Base-by-base conservation (phyloP, 495 filamentous ascomycete species). In the Mycothermus thermophilus region DNA sequence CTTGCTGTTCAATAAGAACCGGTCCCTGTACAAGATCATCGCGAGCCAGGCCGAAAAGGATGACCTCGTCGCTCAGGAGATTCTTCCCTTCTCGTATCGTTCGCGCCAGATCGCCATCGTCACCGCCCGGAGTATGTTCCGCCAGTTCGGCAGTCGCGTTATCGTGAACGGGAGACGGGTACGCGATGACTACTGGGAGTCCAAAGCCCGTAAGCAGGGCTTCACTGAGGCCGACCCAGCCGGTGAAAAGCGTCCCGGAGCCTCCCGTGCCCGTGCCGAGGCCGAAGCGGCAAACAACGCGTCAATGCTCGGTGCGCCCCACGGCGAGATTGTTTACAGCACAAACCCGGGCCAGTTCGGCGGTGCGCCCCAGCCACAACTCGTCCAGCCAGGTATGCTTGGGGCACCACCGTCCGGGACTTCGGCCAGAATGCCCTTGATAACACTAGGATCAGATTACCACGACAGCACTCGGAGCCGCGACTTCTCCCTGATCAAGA, bases 41-140 rank as follows among this genome's bases (percentile, higher is more conserved):
- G 90, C 92, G 17, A 87, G 77, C 12, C 90, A 99, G 58, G 61
- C 77, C 4, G 90, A 99, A 58, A 99, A 96, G 62, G 90, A 96
- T 48, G 85, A 96, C 54, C 63, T 99, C 5, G 95, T 99, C 23
- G 66, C 77, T 37, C 85, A 96, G 58, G 90, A 95, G 48, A 86
- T 96, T 34, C 62, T 99, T 19, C 92, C 92, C 0, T 99, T 96
- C 58, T 96, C 90, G 15, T 99, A 99, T 49, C 75, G 92, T 14
- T 99, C 90, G 5, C 79, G 90, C 26, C 90, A 99, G 59, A 99
- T 96, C 40, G 92, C 90, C 17, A 96, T 99, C 38, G 90, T 99
- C 19, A 95, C 90, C 3, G 90, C 90, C n/a, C 77, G 81, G 42
- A 95, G 90, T 30, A 99, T 99, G 90, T 99, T 96, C 54, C 79